Percentiles rank a stretch among this genome's conserved stretches.
Evolutionary conservation across 495 filamentous ascomycete genomes (phyloP).

Genomic region (Cercophora scortea): DNA sequence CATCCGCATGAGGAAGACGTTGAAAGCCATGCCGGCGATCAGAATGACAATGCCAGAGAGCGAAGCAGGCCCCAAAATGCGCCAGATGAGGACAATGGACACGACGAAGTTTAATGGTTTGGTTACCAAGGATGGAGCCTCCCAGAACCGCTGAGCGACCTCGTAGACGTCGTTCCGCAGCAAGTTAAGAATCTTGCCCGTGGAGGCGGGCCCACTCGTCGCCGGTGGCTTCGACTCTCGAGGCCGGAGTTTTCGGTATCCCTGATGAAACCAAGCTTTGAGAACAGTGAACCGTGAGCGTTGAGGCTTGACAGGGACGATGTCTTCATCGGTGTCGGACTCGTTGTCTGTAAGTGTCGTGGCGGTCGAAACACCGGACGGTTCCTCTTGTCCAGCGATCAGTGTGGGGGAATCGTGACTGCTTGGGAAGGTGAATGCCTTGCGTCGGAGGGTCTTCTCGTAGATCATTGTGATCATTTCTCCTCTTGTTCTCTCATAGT

Average conservation of each 20-base stretch:
- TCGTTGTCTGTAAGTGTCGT: slow-evolving; percentile 24
- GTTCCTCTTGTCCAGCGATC: not conserved
- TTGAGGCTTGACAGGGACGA: slow-evolving; percentile 11
- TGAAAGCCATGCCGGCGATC: slow-evolving; percentile 55
- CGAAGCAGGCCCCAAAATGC: slow-evolving; percentile 70
- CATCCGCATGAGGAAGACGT: slow-evolving; percentile 51
- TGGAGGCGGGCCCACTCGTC: slow-evolving; percentile 53
- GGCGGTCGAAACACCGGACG: slow-evolving; percentile 9
- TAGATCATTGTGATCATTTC: slow-evolving; percentile 87
- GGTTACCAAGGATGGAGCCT: slow-evolving; percentile 58
- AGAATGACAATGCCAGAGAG: slow-evolving; percentile 62
- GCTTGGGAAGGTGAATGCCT: slow-evolving; percentile 52
- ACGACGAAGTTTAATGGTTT: slow-evolving; percentile 62
- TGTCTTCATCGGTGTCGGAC: slow-evolving; percentile 12
- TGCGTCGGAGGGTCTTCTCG: slow-evolving; percentile 71
- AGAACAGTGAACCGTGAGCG: slow-evolving; percentile 1
- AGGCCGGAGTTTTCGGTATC: slow-evolving; percentile 2
- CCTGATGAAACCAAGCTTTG: slow-evolving; percentile 4
- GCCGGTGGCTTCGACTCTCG: not conserved
- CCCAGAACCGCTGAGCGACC: slow-evolving; percentile 76
- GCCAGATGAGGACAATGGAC: slow-evolving; percentile 62
- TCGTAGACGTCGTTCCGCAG: slow-evolving; percentile 76
- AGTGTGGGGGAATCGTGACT: not conserved
- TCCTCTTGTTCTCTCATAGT: slow-evolving; percentile 70
- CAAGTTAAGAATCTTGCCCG: slow-evolving; percentile 78